Evolutionary conservation across 1,284 basidiomycete species (phyloP).

Genomic region (Athelia sp.): DNA sequence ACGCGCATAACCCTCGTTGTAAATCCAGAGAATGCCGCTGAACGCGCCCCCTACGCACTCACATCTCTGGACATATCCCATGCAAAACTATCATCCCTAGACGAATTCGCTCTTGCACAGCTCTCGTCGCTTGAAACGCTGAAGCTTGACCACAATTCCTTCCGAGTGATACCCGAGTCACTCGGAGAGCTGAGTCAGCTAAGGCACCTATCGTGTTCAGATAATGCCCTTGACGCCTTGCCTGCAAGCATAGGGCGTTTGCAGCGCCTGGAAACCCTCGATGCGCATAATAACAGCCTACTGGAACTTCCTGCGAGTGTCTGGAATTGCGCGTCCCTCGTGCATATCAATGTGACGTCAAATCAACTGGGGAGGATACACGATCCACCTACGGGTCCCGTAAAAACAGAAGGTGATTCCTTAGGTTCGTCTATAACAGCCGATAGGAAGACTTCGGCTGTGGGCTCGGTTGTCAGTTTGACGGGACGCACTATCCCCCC

Average conservation of each 20-base stretch:
- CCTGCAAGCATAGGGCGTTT: conserved; percentile 79
- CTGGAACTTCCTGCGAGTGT: conserved; percentile 71
- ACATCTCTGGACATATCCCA: conserved; percentile 86
- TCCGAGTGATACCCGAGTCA: conserved; percentile 80
- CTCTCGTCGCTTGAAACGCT: conserved; percentile 72
- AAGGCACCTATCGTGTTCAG: conserved; percentile 77
- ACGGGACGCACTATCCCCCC: conserved; percentile 45
- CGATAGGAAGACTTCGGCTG: conserved; percentile 43
- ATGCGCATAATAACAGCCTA: conserved; percentile 92
- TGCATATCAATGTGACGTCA: conserved; percentile 82
- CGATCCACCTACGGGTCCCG: conserved; percentile 40
- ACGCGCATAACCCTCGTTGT: conserved; percentile 68
- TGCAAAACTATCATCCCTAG: conserved; percentile 85
- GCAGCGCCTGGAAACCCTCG: conserved; percentile 72
- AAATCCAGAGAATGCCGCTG: conserved; percentile 43
- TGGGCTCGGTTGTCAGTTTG: conserved; percentile 19
- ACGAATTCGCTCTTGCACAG: conserved; percentile 68
- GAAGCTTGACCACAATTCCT: conserved; percentile 83
- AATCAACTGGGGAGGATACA: conserved; percentile 81
- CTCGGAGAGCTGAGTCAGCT: conserved; percentile 74
- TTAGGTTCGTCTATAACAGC: conserved; percentile 2
- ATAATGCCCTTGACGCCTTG: conserved; percentile 81
- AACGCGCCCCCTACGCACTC: conserved; percentile 56
- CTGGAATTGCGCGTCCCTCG: conserved; percentile 82
- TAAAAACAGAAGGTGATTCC: not conserved